Evolutionary conservation across 2,329 filamentous ascomycete species (phyloP).

Genomic region (Monilinia fructigena): DNA sequence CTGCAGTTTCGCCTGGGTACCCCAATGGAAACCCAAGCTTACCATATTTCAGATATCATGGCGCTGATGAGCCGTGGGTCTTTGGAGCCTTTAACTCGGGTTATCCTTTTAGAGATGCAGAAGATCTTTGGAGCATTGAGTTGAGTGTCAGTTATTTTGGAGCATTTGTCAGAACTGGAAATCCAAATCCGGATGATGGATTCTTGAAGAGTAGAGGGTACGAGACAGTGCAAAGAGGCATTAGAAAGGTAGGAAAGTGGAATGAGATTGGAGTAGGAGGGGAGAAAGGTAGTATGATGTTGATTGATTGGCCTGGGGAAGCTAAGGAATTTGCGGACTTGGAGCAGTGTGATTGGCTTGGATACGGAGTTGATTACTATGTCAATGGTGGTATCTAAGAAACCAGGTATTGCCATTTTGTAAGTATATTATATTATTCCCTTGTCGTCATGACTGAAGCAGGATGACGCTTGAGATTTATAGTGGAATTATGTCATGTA

Average conservation of each 20-base stretch:
- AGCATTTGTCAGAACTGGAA: constrained; percentile 46
- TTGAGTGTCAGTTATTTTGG: constrained; percentile 49
- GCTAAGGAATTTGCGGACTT: constrained; percentile 47
- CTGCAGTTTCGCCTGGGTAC: constrained; percentile 43
- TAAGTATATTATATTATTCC: neutral
- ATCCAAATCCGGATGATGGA: constrained; percentile 47
- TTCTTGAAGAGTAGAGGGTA: constrained; percentile 49
- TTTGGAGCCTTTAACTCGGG: constrained; percentile 45
- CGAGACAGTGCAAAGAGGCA: constrained; percentile 26
- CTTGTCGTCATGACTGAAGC: neutral
- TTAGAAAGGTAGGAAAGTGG: neutral
- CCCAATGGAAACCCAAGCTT: constrained; percentile 50
- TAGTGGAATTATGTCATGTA: neutral
- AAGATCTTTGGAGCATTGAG: constrained; percentile 49
- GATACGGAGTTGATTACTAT: constrained; percentile 46
- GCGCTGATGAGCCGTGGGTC: constrained; percentile 48
- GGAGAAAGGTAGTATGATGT: constrained; percentile 44
- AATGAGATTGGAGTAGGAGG: constrained; percentile 44
- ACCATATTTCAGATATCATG: constrained; percentile 55
- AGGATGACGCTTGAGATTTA: neutral
- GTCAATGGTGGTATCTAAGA: constrained; percentile 34
- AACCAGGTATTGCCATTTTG: neutral
- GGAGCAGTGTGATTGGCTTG: constrained; percentile 48
- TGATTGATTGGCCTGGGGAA: constrained; percentile 47
- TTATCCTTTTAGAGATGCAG: constrained; percentile 43